Evolutionary conservation across 306 rosid genomes (phyloP).

Genomic region (Malus sieversii): DNA sequence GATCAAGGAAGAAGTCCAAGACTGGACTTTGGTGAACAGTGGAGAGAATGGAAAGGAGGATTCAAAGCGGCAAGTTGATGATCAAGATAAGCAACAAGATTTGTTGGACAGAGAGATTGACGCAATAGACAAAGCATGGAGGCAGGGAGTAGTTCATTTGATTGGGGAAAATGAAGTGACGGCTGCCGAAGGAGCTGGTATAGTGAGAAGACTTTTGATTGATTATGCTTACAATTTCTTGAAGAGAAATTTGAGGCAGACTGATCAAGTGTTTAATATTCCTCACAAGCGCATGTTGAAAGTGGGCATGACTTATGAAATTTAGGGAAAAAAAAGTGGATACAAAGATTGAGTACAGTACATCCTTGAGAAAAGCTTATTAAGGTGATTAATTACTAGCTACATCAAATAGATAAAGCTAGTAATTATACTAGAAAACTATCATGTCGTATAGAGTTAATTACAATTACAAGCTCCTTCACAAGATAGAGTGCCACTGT

Average conservation of each 20-base stretch:
- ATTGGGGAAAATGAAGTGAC: slow-evolving; percentile 61
- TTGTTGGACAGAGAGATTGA: slow-evolving; percentile 26
- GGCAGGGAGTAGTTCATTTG: slow-evolving; percentile 58
- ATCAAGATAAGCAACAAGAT: slow-evolving; percentile 2
- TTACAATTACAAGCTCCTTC: neutral
- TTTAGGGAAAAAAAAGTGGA: slow-evolving; percentile 13
- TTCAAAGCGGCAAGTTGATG: neutral
- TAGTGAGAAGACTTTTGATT: slow-evolving; percentile 41
- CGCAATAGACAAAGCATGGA: slow-evolving; percentile 35
- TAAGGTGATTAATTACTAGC: neutral
- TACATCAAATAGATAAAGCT: neutral
- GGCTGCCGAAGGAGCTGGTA: slow-evolving; percentile 36
- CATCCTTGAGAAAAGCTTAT: neutral
- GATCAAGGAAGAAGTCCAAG: neutral
- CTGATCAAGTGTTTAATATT: slow-evolving; percentile 47
- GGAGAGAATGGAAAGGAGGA: slow-evolving; percentile 5
- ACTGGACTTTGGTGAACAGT: neutral
- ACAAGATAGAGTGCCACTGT: neutral
- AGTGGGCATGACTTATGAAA: slow-evolving; percentile 74
- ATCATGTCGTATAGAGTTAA: too few species aligned
- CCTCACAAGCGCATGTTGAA: slow-evolving; percentile 67
- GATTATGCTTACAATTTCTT: slow-evolving; percentile 54
- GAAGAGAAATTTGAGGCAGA: slow-evolving; percentile 52
- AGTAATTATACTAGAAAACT: too few species aligned
- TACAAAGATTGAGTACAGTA: neutral